Evolutionary conservation across 106 monocot species (phyloP).

Genomic region (Iris macrosiphon): DNA sequence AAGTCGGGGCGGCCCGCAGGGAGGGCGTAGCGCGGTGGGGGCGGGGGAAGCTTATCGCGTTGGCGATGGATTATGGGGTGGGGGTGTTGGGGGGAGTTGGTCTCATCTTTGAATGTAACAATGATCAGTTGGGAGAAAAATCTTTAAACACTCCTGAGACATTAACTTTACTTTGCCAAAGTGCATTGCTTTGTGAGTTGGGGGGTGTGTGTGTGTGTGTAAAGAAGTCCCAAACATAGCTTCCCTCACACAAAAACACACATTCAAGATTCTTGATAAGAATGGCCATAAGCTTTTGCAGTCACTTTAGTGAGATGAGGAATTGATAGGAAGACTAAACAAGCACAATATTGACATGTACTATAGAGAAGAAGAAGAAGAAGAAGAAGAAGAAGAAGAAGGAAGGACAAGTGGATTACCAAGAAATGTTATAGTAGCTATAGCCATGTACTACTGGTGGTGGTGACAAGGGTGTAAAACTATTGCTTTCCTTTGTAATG

Average conservation of each 20-base stretch:
- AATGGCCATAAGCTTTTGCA: conserved; percentile 6
- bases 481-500: too few species aligned
- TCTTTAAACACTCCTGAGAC: conserved; percentile 6
- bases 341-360: conserved; percentile 9
- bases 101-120: conserved; percentile 14
- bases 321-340: background rate
- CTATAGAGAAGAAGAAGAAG: too few species aligned
- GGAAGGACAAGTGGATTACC: background rate
- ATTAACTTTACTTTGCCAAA: background rate
- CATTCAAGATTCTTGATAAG: conserved; percentile 16
- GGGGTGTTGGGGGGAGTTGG: too few species aligned
- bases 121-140: conserved; percentile 6
- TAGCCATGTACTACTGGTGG: background rate
- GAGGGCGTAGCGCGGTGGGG: conserved; percentile 9
- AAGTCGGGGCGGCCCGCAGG: conserved; percentile 13
- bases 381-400: too few species aligned
- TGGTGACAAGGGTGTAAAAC: too few species aligned
- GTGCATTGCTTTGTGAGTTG: conserved; percentile 9
- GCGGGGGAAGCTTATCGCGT: too few species aligned
- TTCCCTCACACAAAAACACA: conserved; percentile 10
- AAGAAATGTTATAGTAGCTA: conserved; percentile 12
- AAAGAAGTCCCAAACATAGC: conserved; percentile 4
- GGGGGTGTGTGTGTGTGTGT: too few species aligned
- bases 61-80: background rate
- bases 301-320: background rate